phyloP scores from a whole-genome alignment of 2,329 filamentous ascomycete species.

The Paraconiothyrium sp. region DNA sequence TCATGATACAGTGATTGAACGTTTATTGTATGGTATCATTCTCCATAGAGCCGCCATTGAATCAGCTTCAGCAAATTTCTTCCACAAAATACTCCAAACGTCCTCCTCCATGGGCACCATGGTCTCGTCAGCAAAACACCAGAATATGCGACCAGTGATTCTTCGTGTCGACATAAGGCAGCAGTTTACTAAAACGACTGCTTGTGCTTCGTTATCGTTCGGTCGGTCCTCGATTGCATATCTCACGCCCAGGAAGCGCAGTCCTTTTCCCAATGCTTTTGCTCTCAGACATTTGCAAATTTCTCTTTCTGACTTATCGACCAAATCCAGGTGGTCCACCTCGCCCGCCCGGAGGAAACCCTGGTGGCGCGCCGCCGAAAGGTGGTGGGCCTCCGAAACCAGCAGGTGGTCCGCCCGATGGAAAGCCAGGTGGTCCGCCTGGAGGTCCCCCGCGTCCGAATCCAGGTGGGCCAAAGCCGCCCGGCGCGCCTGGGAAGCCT shows the following conservation, averaged over 20 bases:
- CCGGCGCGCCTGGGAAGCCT: constrained; percentile 59
- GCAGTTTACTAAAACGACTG: background rate
- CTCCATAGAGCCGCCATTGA: constrained; percentile 1
- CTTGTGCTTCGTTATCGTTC: constrained; percentile 1
- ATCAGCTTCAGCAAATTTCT: background rate
- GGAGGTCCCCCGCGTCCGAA: constrained; percentile 51
- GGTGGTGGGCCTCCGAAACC: constrained; percentile 32
- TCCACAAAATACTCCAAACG: background rate
- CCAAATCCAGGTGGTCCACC: constrained; percentile 43
- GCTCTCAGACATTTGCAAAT: background rate
- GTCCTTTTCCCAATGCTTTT: background rate
- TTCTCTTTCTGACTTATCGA: constrained; percentile 25
- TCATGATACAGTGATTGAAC: background rate
- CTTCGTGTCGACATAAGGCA: background rate
- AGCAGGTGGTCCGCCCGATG: constrained; percentile 64
- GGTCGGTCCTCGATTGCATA: background rate
- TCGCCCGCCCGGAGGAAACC: constrained; percentile 31
- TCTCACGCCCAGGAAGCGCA: background rate
- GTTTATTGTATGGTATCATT: constrained; percentile 9
- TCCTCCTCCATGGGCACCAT: background rate
- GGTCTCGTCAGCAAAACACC: background rate
- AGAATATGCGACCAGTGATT: background rate
- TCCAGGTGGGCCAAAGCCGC: constrained; percentile 49
- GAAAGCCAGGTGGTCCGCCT: constrained; percentile 51
- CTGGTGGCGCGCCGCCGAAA: constrained; percentile 28